Evolutionary conservation across 78 protist genomes (phyloP).

Genomic region (Dictyostelium intermedium): DNA sequence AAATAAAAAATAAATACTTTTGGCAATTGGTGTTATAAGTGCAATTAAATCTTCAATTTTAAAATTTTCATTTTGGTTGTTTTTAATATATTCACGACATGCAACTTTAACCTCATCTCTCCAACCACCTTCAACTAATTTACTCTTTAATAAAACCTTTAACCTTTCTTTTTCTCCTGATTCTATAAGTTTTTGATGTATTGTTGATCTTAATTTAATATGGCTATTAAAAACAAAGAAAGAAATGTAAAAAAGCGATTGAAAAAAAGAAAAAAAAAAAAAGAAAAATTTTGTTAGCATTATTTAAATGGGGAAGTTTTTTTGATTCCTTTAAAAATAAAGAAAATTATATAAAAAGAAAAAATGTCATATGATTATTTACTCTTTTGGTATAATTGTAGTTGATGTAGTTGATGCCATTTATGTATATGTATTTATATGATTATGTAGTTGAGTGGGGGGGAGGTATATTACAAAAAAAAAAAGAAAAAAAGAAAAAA

Average conservation of each 20-base stretch:
- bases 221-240: not conserved
- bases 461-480: not conserved
- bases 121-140: conserved; percentile 71
- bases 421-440: not conserved
- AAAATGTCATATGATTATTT: not conserved
- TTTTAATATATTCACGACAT: conserved; percentile 55
- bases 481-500: too few species aligned
- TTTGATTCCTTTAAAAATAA: too few species aligned
- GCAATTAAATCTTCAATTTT: conserved; percentile 41
- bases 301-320: too few species aligned
- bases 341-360: not conserved
- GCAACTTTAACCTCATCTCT: conserved; percentile 49
- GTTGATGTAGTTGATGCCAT: not conserved
- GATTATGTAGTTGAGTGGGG: not conserved
- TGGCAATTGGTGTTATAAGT: conserved; percentile 44
- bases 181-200: conserved; percentile 64
- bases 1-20: conserved; percentile 17
- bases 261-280: too few species aligned
- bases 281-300: too few species aligned
- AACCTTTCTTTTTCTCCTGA: conserved; percentile 71
- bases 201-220: conserved; percentile 59
- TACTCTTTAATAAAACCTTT: conserved; percentile 37
- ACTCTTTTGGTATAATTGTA: conserved; percentile 22
- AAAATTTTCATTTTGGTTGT: conserved; percentile 55
- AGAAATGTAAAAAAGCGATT: not conserved